A percentile compares a stretch with the other conserved stretches of the same genome.
Evolutionary conservation across 192 early-diverging fungal species (phyloP).

Genomic region (Mortierella claussenii): DNA sequence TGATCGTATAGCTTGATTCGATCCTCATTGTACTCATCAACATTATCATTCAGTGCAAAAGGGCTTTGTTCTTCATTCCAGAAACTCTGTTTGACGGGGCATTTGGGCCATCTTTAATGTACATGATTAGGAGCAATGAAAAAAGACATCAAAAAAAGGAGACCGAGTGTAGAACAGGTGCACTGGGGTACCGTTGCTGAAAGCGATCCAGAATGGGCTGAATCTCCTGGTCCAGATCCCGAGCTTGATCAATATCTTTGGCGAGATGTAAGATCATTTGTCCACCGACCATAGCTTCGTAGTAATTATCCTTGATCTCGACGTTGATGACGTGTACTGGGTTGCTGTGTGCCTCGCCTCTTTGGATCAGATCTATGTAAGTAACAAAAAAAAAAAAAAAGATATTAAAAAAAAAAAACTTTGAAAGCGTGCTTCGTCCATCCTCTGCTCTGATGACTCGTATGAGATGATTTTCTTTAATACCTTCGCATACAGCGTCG

Average conservation of each 20-base stretch:
- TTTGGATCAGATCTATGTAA: constrained; percentile 74
- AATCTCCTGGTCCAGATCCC: constrained; percentile 89
- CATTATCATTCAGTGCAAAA: too few relatives aligned
- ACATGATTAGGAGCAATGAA: too few relatives aligned
- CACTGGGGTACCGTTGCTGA: constrained; percentile 61
- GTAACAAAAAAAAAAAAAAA: background rate
- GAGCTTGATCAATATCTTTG: constrained; percentile 65
- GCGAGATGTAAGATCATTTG: constrained; percentile 86
- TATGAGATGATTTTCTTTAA: background rate
- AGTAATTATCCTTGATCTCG: constrained; percentile 95
- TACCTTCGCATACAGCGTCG: constrained; percentile 93
- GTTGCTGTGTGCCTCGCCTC: constrained; percentile 71
- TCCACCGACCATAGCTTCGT: constrained; percentile 87
- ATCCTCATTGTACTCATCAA: too few relatives aligned
- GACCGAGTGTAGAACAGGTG: constrained; percentile 70
- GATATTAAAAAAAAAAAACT: background rate
- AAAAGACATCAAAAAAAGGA: constrained; percentile 73
- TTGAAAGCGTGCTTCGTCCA: too few relatives aligned
- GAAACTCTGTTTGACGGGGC: too few relatives aligned
- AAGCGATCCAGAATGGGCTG: constrained; percentile 82
- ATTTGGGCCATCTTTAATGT: too few relatives aligned
- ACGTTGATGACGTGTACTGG: constrained; percentile 95
- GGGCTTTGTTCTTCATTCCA: too few relatives aligned
- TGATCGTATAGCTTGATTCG: too few relatives aligned
- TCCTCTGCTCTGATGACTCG: too few relatives aligned